Percentiles rank a stretch among this genome's conserved stretches.
phyloP scores from a whole-genome alignment of 2,329 filamentous ascomycete species.

The Penicillium decumbens region DNA sequence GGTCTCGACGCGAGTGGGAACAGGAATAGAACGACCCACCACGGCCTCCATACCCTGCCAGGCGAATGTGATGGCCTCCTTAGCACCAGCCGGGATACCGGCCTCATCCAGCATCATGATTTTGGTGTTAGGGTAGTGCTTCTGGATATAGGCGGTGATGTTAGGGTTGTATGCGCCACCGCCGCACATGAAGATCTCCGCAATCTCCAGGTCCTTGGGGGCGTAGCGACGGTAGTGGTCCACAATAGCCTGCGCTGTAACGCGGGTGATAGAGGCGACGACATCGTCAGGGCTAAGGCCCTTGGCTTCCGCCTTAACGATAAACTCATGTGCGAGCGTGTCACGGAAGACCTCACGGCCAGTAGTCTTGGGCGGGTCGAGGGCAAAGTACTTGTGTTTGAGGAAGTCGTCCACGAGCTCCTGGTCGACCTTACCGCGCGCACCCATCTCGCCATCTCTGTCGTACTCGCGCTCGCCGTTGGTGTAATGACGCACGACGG shows the following conservation, averaged over 20 bases:
- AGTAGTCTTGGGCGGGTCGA: conserved; percentile 54
- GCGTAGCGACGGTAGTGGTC: conserved; percentile 40
- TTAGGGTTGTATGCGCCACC: conserved; percentile 57
- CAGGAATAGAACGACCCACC: conserved; percentile 52
- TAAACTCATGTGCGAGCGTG: conserved; percentile 51
- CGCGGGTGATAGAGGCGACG: conserved; percentile 56
- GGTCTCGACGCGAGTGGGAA: conserved; percentile 54
- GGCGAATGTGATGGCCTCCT: conserved; percentile 58
- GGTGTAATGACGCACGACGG: conserved; percentile 53
- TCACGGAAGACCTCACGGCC: conserved; percentile 58
- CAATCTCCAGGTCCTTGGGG: conserved; percentile 44
- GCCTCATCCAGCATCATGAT: conserved; percentile 56
- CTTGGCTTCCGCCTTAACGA: conserved; percentile 44
- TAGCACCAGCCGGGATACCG: conserved; percentile 54
- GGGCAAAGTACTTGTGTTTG: conserved; percentile 48
- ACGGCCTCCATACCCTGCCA: conserved; percentile 59
- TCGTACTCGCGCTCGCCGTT: conserved; percentile 50
- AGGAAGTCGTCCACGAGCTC: conserved; percentile 52
- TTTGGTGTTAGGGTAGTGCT: conserved; percentile 45
- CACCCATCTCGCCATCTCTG: conserved; percentile 50
- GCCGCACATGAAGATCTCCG: conserved; percentile 59
- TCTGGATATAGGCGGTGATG: conserved; percentile 52
- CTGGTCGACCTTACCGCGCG: conserved; percentile 48
- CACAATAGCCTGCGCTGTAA: conserved; percentile 57
- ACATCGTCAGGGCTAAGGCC: conserved; percentile 50